Evolutionary conservation across 352 stramenopile species (phyloP).

Genomic region (Phytopythium aichiense): DNA sequence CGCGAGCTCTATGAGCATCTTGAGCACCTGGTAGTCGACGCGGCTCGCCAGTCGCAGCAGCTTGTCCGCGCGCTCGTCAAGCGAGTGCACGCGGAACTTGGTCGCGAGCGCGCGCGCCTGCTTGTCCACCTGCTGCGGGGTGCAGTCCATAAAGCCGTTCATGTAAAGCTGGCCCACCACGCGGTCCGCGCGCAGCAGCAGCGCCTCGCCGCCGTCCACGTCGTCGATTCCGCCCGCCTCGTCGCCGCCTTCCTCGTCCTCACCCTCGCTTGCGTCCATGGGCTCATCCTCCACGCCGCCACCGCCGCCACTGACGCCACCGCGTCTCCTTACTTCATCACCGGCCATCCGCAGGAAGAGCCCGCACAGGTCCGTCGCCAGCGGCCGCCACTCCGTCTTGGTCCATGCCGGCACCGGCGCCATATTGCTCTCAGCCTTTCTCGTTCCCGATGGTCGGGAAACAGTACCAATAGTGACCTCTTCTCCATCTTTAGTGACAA

Average conservation of each 20-base stretch:
- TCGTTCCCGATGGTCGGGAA: neutral
- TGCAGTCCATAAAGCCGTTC: slow-evolving; percentile 43
- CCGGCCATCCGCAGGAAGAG: slow-evolving; percentile 5
- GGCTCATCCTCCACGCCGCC: neutral
- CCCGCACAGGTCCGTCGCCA: slow-evolving; percentile 40
- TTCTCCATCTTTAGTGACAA: neutral
- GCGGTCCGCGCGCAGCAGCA: slow-evolving; percentile 40
- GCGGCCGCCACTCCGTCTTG: slow-evolving; percentile 50
- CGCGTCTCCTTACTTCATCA: neutral
- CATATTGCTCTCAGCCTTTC: slow-evolving; percentile 3
- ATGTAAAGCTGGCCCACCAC: slow-evolving; percentile 44
- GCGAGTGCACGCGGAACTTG: slow-evolving; percentile 58
- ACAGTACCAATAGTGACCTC: neutral
- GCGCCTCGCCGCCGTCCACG: slow-evolving; percentile 13
- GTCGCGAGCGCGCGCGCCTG: slow-evolving; percentile 34
- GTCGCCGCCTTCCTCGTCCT: neutral
- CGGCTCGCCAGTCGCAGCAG: slow-evolving; percentile 25
- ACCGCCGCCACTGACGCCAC: no score
- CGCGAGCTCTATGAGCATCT: slow-evolving; percentile 61
- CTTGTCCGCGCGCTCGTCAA: slow-evolving; percentile 32
- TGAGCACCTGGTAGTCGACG: slow-evolving; percentile 47
- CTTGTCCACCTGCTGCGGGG: slow-evolving; percentile 39
- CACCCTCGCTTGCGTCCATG: neutral
- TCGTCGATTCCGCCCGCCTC: slow-evolving; percentile 1
- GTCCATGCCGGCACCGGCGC: slow-evolving; percentile 46